phyloP scores from a whole-genome alignment of 257 asterid genomes.

The Solanum neorickii region DNA sequence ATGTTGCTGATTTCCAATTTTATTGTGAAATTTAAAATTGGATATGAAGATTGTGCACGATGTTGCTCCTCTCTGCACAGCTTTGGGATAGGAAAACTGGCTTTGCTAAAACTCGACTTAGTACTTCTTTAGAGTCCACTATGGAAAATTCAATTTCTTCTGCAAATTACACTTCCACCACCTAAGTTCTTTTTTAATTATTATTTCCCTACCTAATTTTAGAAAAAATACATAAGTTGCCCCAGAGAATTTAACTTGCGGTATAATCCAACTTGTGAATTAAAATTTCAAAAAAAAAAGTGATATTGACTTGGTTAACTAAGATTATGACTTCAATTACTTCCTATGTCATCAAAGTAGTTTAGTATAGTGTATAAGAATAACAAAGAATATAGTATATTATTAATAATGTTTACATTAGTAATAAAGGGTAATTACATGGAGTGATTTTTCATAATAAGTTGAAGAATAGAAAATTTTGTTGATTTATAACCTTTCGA shows the following conservation, averaged over 20 bases:
- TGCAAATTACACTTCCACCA: background rate
- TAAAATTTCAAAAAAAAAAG: background rate
- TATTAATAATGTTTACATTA: no score
- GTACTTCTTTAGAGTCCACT: background rate
- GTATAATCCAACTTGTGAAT: no score
- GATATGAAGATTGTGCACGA: background rate
- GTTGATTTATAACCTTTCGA: no score
- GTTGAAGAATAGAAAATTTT: no score
- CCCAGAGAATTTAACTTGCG: background rate
- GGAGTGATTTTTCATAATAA: no score
- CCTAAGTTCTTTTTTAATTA: background rate
- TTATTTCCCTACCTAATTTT: background rate
- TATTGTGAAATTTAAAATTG: background rate
- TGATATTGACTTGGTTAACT: background rate
- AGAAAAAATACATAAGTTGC: background rate
- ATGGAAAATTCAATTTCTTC: background rate
- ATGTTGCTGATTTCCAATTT: background rate
- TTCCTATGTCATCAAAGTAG: background rate
- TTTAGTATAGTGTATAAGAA: background rate
- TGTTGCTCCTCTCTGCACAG: background rate
- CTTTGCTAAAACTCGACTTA: background rate
- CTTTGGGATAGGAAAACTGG: background rate
- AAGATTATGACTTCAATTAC: background rate
- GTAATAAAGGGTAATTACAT: no score
- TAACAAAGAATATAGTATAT: no score